These are phyloP conservation scores for Peziza echinospora DNA, from an alignment of 495 filamentous ascomycete species.

Conservation along the genomic window DNA sequence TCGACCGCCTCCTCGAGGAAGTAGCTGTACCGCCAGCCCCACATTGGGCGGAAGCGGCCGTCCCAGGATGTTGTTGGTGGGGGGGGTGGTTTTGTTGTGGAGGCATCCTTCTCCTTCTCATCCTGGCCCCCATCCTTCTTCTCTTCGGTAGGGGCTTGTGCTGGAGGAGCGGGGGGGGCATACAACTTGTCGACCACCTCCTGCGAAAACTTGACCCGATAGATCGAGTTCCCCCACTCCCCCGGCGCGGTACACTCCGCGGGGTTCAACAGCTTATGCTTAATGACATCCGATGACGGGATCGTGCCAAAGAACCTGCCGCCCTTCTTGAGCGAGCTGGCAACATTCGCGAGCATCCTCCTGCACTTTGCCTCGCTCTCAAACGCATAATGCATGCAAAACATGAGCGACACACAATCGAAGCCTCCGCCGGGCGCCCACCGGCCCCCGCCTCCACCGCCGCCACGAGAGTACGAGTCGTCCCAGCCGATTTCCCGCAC, in stretches of 20 bases:
- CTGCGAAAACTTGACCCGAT: constrained; percentile 67
- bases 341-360: constrained; percentile 82
- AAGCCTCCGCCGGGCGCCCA: constrained; percentile 56
- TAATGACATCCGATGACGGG: constrained; percentile 78
- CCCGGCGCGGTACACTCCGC: constrained; percentile 31
- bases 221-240: constrained; percentile 77
- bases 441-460: constrained; percentile 26
- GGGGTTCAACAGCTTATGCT: constrained; percentile 32
- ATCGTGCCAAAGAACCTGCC: constrained; percentile 85
- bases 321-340: constrained; percentile 72
- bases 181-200: constrained; percentile 30
- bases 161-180: neutral
- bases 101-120: too few relatives aligned
- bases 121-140: too few relatives aligned
- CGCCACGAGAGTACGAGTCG: constrained; percentile 35
- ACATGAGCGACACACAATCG: constrained; percentile 96
- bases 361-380: constrained; percentile 74
- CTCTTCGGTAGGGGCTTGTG: neutral
- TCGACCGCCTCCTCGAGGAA: constrained; percentile 89
- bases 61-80: constrained; percentile 28
- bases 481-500: constrained; percentile 73
- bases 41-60: constrained; percentile 74
- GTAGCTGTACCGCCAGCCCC: constrained; percentile 95
- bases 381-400: constrained; percentile 97
- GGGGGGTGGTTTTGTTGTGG: neutral